These are phyloP conservation scores for Babesia ovata DNA, from an alignment of 169 alveolate genomes.

Conservation along the genomic window DNA sequence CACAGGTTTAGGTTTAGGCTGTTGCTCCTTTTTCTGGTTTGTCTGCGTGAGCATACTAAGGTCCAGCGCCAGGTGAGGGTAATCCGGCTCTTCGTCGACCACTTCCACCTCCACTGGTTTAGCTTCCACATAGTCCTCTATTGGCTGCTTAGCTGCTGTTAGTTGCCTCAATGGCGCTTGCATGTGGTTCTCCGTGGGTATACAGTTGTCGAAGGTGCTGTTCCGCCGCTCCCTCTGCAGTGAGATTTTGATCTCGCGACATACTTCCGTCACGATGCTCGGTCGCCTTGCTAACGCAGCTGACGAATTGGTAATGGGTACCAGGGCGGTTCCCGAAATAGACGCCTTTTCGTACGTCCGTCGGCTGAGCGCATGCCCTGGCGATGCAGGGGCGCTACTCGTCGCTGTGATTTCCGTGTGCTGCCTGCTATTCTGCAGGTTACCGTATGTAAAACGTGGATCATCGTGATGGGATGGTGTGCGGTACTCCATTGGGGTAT, in stretches of 20 bases:
- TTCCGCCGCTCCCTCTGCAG: background rate
- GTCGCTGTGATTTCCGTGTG: too few species aligned
- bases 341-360: too few species aligned
- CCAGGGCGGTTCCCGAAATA: background rate
- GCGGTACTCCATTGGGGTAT: too few species aligned
- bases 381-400: too few species aligned
- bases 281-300: background rate
- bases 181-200: constrained; percentile 14
- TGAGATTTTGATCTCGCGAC: background rate
- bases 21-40: background rate
- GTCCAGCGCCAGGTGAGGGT: constrained; percentile 40
- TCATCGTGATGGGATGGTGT: too few species aligned
- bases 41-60: constrained; percentile 6
- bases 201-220: background rate
- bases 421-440: too few species aligned
- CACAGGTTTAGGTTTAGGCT: background rate
- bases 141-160: background rate
- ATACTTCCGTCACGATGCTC: background rate
- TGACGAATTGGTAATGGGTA: background rate
- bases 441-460: too few species aligned
- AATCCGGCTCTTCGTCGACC: constrained; percentile 21
- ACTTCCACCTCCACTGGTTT: background rate
- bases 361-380: too few species aligned
- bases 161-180: background rate
- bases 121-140: background rate